Evolutionary conservation across 306 rosid species (phyloP).

Genomic region (Spatholobus suberectus): DNA sequence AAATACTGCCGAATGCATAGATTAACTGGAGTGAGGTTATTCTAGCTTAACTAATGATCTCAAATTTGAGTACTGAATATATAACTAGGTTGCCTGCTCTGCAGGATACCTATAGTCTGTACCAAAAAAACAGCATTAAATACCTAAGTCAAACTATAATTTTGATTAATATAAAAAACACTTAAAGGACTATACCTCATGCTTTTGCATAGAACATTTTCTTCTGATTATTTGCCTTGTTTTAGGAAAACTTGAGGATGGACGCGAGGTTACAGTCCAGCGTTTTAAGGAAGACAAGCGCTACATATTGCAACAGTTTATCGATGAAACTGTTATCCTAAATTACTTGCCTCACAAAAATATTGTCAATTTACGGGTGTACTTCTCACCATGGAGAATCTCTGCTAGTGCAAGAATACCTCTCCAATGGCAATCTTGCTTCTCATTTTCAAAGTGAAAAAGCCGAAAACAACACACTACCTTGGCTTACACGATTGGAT

Average conservation of each 20-base stretch:
- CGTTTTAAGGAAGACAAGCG: background rate
- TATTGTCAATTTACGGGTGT: slow-evolving; percentile 27
- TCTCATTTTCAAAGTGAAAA: slow-evolving; percentile 6
- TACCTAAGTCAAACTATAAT: background rate
- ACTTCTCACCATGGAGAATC: background rate
- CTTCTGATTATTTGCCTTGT: background rate
- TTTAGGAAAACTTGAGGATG: slow-evolving; percentile 38
- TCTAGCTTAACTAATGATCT: too few species aligned
- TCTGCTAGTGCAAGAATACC: slow-evolving; percentile 31
- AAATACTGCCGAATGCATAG: too few species aligned
- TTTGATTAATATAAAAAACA: background rate
- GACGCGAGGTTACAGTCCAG: slow-evolving; percentile 24
- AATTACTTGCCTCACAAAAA: slow-evolving; percentile 31
- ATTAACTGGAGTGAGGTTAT: too few species aligned
- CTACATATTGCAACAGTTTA: slow-evolving; percentile 17
- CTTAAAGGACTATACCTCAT: background rate
- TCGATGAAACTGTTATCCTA: background rate
- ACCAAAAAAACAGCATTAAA: too few species aligned
- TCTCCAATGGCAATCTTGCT: slow-evolving; percentile 39
- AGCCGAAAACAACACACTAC: background rate
- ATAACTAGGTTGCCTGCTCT: too few species aligned
- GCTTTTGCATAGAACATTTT: background rate
- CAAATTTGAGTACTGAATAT: too few species aligned
- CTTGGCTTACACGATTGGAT: slow-evolving; percentile 32
- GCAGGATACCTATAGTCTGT: too few species aligned